These are phyloP conservation scores for Cryptococcus sp. DNA, from an alignment of 1,284 basidiomycete genomes.

Conservation along the genomic window DNA sequence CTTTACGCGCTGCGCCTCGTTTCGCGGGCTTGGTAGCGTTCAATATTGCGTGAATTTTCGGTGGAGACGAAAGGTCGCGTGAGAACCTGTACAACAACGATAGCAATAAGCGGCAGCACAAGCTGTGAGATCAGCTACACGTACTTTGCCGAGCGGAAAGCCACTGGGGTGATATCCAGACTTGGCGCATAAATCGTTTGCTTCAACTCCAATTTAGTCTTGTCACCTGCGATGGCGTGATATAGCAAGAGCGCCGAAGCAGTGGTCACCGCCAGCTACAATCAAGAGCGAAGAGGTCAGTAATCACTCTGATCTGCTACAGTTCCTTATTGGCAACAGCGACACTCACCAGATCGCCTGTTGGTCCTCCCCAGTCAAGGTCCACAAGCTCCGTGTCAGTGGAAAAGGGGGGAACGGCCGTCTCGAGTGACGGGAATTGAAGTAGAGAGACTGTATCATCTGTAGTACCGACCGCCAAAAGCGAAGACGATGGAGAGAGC, in stretches of 20 bases:
- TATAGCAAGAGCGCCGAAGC: constrained; percentile 37
- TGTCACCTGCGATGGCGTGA: constrained; percentile 29
- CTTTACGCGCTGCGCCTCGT: constrained; percentile 39
- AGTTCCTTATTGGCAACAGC: background rate
- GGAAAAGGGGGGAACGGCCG: constrained; percentile 57
- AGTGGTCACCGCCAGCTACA: constrained; percentile 44
- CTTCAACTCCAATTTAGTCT: constrained; percentile 31
- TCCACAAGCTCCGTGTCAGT: constrained; percentile 46
- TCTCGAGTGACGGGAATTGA: constrained; percentile 64
- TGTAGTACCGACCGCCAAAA: constrained; percentile 49
- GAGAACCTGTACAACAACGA: constrained; percentile 59
- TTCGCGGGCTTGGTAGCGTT: constrained; percentile 60
- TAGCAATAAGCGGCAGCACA: background rate
- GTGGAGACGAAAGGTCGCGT: constrained; percentile 55
- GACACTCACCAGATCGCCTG: constrained; percentile 40
- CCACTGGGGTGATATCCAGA: constrained; percentile 51
- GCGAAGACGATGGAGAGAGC: constrained; percentile 29
- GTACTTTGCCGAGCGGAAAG: constrained; percentile 74
- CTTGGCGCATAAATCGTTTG: constrained; percentile 44
- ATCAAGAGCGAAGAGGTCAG: background rate
- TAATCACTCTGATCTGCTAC: background rate
- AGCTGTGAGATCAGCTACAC: constrained; percentile 18
- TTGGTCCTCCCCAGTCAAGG: constrained; percentile 46
- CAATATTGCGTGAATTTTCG: constrained; percentile 69
- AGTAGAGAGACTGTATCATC: constrained; percentile 62